A percentile compares a stretch with the other conserved stretches of the same genome.
phyloP scores from a whole-genome alignment of 176 grass and related monocot genomes.

The Juncus inflexus region DNA sequence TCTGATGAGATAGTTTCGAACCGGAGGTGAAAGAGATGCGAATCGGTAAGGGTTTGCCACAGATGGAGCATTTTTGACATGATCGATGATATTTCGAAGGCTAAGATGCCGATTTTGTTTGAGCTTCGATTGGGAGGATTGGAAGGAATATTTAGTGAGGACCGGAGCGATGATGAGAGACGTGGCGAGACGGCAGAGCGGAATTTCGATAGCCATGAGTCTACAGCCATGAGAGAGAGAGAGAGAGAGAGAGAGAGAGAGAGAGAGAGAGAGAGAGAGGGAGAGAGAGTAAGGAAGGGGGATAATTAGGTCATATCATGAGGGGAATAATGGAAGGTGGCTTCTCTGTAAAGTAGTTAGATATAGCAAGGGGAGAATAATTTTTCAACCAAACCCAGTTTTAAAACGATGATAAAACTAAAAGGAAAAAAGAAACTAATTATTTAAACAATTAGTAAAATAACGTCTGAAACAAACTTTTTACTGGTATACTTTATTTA shows the following conservation, averaged over 20 bases:
- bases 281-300: slow-evolving; percentile 5
- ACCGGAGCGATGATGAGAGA: slow-evolving; percentile 8
- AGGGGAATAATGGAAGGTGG: slow-evolving; percentile 31
- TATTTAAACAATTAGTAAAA: too few relatives aligned
- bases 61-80: slow-evolving; percentile 71
- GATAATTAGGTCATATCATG: neutral
- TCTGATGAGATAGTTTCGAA: slow-evolving; percentile 42
- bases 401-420: too few relatives aligned
- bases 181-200: slow-evolving; percentile 50
- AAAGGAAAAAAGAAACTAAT: too few relatives aligned
- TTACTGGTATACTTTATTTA: too few relatives aligned
- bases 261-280: neutral
- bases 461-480: too few relatives aligned
- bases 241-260: slow-evolving; percentile 2
- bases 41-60: slow-evolving; percentile 57
- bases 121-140: neutral
- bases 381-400: too few relatives aligned
- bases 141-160: neutral
- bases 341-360: slow-evolving; percentile 31
- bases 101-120: slow-evolving; percentile 55
- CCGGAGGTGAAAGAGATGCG: slow-evolving; percentile 47
- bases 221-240: slow-evolving; percentile 45
- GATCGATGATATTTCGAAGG: slow-evolving; percentile 60
- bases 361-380: slow-evolving; percentile 19
- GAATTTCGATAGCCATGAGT: slow-evolving; percentile 74